Conservation (phyloP, 768 basidiomycete genomes). For the Mycena crocata region DNA sequence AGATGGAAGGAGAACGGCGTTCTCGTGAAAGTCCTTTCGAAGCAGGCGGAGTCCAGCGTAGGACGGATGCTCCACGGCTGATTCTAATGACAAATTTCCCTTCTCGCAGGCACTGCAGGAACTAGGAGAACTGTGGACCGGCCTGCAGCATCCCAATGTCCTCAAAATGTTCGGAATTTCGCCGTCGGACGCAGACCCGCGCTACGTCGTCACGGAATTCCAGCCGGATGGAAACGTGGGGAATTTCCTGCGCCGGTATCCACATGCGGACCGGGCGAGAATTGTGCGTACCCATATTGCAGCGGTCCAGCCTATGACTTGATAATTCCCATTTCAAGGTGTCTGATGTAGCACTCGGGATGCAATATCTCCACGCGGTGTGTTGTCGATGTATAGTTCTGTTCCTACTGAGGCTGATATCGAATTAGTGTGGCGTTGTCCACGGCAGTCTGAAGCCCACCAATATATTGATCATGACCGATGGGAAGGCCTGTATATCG, state of each 20-base stretch:
- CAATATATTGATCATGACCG: constrained; percentile 37
- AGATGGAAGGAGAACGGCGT: constrained; percentile 23
- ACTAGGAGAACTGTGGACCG: constrained; percentile 37
- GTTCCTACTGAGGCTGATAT: background rate
- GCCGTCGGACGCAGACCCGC: constrained; percentile 37
- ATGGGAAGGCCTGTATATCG: constrained; percentile 33
- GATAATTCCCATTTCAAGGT: constrained; percentile 29
- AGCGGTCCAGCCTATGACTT: background rate
- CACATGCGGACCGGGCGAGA: constrained; percentile 34
- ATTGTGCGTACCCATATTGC: constrained; percentile 28
- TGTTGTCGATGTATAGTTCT: background rate
- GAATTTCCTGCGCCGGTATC: constrained; percentile 33
- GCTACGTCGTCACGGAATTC: constrained; percentile 34
- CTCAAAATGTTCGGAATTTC: constrained; percentile 38
- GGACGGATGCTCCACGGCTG: background rate
- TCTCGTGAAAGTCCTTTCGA: constrained; percentile 31
- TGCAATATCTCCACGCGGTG: constrained; percentile 41
- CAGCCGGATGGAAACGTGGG: constrained; percentile 35
- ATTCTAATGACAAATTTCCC: background rate
- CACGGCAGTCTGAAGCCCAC: constrained; percentile 42
- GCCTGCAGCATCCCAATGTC: constrained; percentile 36
- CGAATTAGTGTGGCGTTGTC: constrained; percentile 36
- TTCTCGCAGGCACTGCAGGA: constrained; percentile 31
- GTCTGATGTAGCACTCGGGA: constrained; percentile 36
- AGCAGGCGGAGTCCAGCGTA: constrained; percentile 25